Base-by-base conservation (phyloP, 1,139 yeast species). In the Candida tetrigidarum region DNA sequence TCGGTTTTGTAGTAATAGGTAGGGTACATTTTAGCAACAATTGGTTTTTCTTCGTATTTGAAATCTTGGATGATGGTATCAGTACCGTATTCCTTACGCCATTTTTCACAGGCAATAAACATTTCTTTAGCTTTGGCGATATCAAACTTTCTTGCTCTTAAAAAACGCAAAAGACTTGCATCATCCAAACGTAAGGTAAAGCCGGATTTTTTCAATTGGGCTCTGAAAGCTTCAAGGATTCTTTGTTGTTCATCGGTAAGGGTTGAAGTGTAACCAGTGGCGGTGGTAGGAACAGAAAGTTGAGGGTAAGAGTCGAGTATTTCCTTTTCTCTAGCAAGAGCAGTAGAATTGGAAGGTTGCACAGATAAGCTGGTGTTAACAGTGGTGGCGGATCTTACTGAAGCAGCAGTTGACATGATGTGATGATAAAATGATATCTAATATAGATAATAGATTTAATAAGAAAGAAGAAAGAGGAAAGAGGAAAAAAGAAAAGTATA, bases 1-100 rank as follows among this genome's bases (percentile, higher is more conserved):
- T 93, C 99, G 38, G 93, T 89, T 76, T 93, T 92, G 74, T 93
- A 98, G 70, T 93, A 93, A 71, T 92, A 93, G 70, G 92, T 97
- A 26, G 99, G 99, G 67, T 93, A 93, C 70, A 77, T 86, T 63
- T 81, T 79, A 51, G 96, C 97, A 51, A 92, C 97, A 50, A 83
- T 68, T 23, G 96, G 86, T 74, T 93, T 93, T 73, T 93, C 99
- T 22, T 80, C 82, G 71, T 93, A 93, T 53, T 86, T 83, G 77
- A 93, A 93, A 64, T 90, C 97, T 56, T 78, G 73, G 62, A 93
- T 75, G 55, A 93, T 86, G 48, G 93, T 88, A 68, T 93, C 87
- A 42, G 90, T 82, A 49, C 97, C 97, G 57, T 79, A 90, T 50
- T 84, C 89, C 58, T 78, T 71, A 65, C 99, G 83, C 99, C 99